Evolutionary conservation across 2,329 filamentous ascomycete genomes (phyloP).

Genomic region (Botrytis fabae): DNA sequence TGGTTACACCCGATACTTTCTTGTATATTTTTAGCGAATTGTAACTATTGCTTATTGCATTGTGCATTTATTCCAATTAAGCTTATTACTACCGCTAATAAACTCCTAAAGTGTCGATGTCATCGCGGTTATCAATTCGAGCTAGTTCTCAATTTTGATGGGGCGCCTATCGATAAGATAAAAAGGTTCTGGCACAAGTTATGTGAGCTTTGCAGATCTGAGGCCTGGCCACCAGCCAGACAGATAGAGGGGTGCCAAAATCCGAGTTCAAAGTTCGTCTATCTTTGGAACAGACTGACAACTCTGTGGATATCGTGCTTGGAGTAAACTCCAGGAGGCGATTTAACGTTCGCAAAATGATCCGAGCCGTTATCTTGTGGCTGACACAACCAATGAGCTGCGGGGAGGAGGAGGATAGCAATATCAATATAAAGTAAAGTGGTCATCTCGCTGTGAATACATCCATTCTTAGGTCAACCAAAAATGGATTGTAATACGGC

Average conservation of each 20-base stretch:
- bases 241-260: background rate
- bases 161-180: background rate
- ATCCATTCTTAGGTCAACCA: background rate
- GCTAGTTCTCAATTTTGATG: background rate
- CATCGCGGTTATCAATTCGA: background rate
- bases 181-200: background rate
- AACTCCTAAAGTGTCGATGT: background rate
- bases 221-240: background rate
- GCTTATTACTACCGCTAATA: slow-evolving; percentile 5
- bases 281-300: background rate
- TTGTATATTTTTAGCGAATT: background rate
- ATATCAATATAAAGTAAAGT: background rate
- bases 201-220: background rate
- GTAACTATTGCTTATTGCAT: slow-evolving; percentile 6
- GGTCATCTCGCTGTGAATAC: background rate
- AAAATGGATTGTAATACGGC: slow-evolving; percentile 19
- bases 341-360: background rate
- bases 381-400: background rate
- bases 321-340: background rate
- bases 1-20: background rate
- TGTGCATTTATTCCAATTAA: background rate
- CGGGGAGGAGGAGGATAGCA: slow-evolving; percentile 12
- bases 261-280: background rate
- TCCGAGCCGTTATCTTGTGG: slow-evolving; percentile 14
- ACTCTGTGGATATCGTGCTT: background rate